These are phyloP conservation scores for Knufia fluminis DNA, from an alignment of 2,329 filamentous ascomycete genomes.

Conservation along the genomic window DNA sequence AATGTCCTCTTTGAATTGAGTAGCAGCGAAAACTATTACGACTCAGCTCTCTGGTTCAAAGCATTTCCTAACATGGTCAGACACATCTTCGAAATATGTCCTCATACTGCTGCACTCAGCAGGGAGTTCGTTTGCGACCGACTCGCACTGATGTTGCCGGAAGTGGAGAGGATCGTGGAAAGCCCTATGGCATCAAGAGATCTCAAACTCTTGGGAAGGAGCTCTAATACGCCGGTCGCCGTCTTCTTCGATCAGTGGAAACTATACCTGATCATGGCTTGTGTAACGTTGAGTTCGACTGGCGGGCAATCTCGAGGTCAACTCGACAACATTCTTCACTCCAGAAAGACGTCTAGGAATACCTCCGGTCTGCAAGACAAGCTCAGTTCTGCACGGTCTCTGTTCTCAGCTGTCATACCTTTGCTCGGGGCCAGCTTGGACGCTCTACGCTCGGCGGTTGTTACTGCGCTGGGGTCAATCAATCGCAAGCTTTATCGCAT, in stretches of 20 bases:
- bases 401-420: conserved; percentile 88
- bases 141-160: conserved; percentile 84
- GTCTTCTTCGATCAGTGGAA: conserved; percentile 97
- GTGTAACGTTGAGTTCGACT: conserved; percentile 82
- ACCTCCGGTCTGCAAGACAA: conserved; percentile 50
- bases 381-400: conserved; percentile 74
- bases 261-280: conserved; percentile 91
- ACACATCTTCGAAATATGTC: conserved; percentile 81
- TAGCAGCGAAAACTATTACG: conserved; percentile 89
- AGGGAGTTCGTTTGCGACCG: conserved; percentile 88
- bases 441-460: conserved; percentile 80
- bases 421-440: conserved; percentile 70
- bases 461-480: conserved; percentile 85
- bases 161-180: conserved; percentile 63
- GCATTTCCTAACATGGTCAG: conserved; percentile 92
- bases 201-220: conserved; percentile 39
- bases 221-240: conserved; percentile 65
- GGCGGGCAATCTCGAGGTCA: conserved; percentile 55
- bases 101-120: conserved; percentile 81
- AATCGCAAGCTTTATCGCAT: conserved; percentile 90
- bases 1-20: conserved; percentile 88
- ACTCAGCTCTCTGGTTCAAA: conserved; percentile 94
- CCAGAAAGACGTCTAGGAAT: conserved; percentile 67
- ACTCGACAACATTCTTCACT: conserved; percentile 59
- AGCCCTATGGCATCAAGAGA: conserved; percentile 29